Conservation (phyloP, 2,329 filamentous ascomycete genomes). For the Fusarium guadeloupense region DNA sequence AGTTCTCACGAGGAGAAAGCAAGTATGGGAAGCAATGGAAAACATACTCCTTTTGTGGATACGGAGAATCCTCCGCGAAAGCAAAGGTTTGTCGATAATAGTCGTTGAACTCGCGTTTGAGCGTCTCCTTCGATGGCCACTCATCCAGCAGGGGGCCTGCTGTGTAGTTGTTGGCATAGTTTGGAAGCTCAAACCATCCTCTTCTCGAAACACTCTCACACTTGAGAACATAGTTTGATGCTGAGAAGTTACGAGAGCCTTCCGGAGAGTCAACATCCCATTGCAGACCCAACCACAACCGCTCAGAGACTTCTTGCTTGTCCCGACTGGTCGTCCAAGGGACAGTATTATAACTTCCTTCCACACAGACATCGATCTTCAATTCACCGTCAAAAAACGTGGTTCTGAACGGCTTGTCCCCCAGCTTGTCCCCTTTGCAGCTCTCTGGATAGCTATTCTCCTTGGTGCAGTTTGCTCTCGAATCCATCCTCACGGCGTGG, state of each 20-base stretch:
- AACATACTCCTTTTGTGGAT: background rate
- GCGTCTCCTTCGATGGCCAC: background rate
- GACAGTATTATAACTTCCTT: constrained; percentile 3
- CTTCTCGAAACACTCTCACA: constrained; percentile 22
- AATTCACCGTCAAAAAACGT: background rate
- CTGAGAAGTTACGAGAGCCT: no score
- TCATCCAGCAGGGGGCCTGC: constrained; percentile 1
- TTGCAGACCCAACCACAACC: constrained; percentile 4
- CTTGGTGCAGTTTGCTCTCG: background rate
- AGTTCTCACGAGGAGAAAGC: background rate
- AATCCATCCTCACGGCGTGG: constrained; percentile 22
- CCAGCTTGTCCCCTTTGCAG: constrained; percentile 5
- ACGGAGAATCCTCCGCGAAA: background rate
- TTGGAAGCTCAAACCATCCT: constrained; percentile 29
- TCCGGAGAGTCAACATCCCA: background rate
- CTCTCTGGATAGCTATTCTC: background rate
- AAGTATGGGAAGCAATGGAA: background rate
- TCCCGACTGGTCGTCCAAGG: constrained; percentile 10
- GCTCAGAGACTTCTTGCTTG: constrained; percentile 19
- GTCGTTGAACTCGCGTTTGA: constrained; percentile 4
- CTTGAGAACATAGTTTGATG: constrained; percentile 3
- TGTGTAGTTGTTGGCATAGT: background rate
- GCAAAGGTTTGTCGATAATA: background rate
- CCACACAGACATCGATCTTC: background rate
- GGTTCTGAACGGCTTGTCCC: background rate